Conservation (phyloP, 2,329 filamentous ascomycete species). For the Hortaea werneckii region DNA sequence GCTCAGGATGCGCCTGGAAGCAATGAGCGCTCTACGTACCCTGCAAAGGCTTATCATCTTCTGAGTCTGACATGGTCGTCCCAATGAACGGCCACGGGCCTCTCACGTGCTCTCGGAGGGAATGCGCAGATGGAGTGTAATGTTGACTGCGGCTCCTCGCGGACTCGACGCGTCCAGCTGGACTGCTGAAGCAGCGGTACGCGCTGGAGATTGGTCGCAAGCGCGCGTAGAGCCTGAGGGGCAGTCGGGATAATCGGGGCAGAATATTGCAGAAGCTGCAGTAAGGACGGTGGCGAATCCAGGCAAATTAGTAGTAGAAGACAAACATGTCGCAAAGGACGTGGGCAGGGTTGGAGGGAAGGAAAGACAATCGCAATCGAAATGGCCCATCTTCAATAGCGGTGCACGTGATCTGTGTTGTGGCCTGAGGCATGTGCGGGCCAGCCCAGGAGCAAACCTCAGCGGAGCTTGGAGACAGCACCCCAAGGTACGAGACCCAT, state of each 20-base stretch:
- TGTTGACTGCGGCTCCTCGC: neutral
- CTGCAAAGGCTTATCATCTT: constrained; percentile 24
- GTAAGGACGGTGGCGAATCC: constrained; percentile 8
- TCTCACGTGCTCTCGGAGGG: constrained; percentile 1
- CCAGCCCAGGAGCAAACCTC: constrained; percentile 1
- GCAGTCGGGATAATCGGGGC: constrained; percentile 1
- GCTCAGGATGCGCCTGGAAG: constrained; percentile 3
- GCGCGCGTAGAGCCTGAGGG: neutral
- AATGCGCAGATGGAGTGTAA: neutral
- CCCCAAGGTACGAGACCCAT: neutral
- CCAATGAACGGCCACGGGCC: constrained; percentile 11
- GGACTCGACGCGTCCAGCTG: constrained; percentile 15
- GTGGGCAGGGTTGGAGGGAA: constrained; percentile 2
- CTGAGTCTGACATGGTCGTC: constrained; percentile 23
- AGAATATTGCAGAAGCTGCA: constrained; percentile 3
- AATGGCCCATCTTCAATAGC: neutral
- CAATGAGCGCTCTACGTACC: constrained; percentile 15
- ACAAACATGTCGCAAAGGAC: constrained; percentile 1
- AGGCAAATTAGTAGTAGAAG: neutral
- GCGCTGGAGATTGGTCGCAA: constrained; percentile 2
- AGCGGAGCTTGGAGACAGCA: neutral
- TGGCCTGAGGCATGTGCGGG: neutral
- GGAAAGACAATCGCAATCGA: neutral
- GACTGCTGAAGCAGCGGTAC: constrained; percentile 2
- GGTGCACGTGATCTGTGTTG: neutral